Evolutionary conservation across 768 basidiomycete species (phyloP).

Genomic region (Tubosaeta brunneosetosa): DNA sequence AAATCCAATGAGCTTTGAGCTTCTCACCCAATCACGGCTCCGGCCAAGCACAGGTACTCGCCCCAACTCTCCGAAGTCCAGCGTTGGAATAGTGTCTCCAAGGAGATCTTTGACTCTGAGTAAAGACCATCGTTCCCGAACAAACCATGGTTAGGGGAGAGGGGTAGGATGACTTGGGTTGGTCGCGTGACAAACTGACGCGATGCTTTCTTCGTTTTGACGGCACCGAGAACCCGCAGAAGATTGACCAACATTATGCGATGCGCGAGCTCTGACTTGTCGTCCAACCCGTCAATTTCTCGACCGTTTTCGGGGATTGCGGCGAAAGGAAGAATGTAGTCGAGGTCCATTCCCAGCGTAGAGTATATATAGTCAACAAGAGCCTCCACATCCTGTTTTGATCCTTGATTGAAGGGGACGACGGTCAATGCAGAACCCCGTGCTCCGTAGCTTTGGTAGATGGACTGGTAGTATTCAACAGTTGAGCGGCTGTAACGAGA

Average conservation of each 20-base stretch:
- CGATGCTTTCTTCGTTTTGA: conserved; percentile 97
- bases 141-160: conserved; percentile 96
- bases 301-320: conserved; percentile 98
- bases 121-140: conserved; percentile 98
- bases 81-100: conserved; percentile 97
- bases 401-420: conserved; percentile 98
- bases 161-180: conserved; percentile 95
- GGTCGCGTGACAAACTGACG: conserved; percentile 96
- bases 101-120: conserved; percentile 95
- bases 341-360: conserved; percentile 91
- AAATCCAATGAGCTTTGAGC: conserved; percentile 2
- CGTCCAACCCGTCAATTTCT: conserved; percentile 95
- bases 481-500: conserved; percentile 94
- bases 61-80: conserved; percentile 99
- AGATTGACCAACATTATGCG: conserved; percentile 98
- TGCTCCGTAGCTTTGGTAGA: conserved; percentile 93
- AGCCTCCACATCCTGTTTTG: conserved; percentile 97
- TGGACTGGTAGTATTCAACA: conserved; percentile 97
- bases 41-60: conserved; percentile 95
- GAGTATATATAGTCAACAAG: conserved; percentile 98
- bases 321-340: conserved; percentile 98
- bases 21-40: conserved; percentile 92
- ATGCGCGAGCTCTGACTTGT: conserved; percentile 96
- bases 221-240: conserved; percentile 91
- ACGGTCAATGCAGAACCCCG: conserved; percentile 96